phyloP scores from a whole-genome alignment of 306 rosid species.

The Prunus kanzakura region DNA sequence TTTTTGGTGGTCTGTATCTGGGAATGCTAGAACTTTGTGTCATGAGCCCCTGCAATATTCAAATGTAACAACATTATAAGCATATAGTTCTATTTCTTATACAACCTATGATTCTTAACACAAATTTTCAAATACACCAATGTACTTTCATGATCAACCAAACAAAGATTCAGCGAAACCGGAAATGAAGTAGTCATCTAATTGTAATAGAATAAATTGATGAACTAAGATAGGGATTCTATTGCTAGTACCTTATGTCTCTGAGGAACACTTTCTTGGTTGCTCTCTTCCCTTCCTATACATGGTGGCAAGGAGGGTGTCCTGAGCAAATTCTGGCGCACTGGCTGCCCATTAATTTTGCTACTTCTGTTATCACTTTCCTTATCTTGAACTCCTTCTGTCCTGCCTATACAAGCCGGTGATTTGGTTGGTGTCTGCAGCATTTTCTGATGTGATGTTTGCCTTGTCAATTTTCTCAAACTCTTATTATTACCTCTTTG shows the following conservation, averaged over 20 bases:
- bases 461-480: slow-evolving; percentile 19
- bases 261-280: background rate
- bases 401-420: slow-evolving; percentile 46
- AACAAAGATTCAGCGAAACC: too few relatives aligned
- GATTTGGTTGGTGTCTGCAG: slow-evolving; percentile 37
- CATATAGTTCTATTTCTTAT: too few relatives aligned
- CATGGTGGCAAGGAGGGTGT: slow-evolving; percentile 43
- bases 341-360: background rate
- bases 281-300: slow-evolving; percentile 13
- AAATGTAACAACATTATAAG: background rate
- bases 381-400: slow-evolving; percentile 36
- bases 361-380: slow-evolving; percentile 12
- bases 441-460: slow-evolving; percentile 29
- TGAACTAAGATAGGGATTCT: too few relatives aligned
- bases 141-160: too few relatives aligned
- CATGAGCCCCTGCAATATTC: slow-evolving; percentile 22
- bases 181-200: too few relatives aligned
- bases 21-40: slow-evolving; percentile 52
- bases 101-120: too few relatives aligned
- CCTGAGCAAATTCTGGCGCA: slow-evolving; percentile 28
- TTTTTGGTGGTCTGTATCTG: slow-evolving; percentile 31
- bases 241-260: slow-evolving; percentile 9
- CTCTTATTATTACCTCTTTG: slow-evolving; percentile 8
- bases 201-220: too few relatives aligned
- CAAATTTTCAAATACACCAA: too few relatives aligned